phyloP scores from a whole-genome alignment of 2,329 filamentous ascomycete species.

The Pseudohalonectria lignicola region DNA sequence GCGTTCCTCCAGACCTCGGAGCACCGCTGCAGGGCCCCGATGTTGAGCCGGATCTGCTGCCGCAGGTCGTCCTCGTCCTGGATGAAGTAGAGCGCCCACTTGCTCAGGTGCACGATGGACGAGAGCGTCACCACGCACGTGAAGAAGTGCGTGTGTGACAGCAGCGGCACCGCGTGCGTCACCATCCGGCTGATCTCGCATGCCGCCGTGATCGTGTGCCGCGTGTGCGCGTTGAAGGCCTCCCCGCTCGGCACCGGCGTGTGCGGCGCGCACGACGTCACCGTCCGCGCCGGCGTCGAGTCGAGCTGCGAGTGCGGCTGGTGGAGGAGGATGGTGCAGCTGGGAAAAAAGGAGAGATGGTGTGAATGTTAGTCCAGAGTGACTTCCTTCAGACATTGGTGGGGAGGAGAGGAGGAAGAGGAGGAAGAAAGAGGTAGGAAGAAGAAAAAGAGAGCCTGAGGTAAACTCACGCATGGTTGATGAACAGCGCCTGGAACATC shows the following conservation, averaged over 20 bases:
- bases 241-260: conserved; percentile 35
- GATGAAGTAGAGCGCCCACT: conserved; percentile 58
- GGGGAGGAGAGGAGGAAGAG: not conserved
- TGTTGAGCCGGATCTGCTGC: conserved; percentile 69
- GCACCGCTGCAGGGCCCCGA: conserved; percentile 61
- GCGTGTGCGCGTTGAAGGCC: conserved; percentile 56
- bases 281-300: conserved; percentile 41
- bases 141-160: conserved; percentile 74
- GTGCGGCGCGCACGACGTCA: conserved; percentile 59
- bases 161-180: conserved; percentile 59
- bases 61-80: conserved; percentile 56
- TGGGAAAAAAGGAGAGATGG: conserved; percentile 14
- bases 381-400: conserved; percentile 10
- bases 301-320: conserved; percentile 70
- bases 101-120: conserved; percentile 71
- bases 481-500: conserved; percentile 86
- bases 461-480: conserved; percentile 42
- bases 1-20: conserved; percentile 65
- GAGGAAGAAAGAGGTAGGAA: not conserved
- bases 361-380: conserved; percentile 9
- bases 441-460: not conserved
- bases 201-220: conserved; percentile 70
- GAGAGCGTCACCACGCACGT: conserved; percentile 69
- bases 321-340: conserved; percentile 63
- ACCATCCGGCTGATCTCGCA: conserved; percentile 66